Percentiles rank a stretch among this genome's conserved stretches.
Conservation (phyloP, 768 basidiomycete species). For the Naematelia encephala region DNA sequence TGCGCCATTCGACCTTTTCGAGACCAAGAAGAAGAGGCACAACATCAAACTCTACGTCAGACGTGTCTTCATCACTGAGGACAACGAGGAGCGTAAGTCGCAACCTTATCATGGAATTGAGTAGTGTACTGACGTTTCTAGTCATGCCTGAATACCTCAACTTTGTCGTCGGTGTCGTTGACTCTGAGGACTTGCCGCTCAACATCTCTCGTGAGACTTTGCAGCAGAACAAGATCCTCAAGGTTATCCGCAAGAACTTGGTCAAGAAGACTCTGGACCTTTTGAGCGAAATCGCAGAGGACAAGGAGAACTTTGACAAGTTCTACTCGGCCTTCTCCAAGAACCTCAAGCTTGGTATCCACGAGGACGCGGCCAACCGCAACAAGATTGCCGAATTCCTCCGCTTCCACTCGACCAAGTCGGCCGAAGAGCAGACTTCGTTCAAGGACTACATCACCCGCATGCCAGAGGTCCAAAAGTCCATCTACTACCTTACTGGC, state of each 20-base stretch:
- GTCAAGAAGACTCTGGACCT: slow-evolving; percentile 97
- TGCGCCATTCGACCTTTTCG: slow-evolving; percentile 98
- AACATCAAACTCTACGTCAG: slow-evolving; percentile 99
- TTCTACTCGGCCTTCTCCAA: slow-evolving; percentile 98
- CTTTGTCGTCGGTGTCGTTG: slow-evolving; percentile 99
- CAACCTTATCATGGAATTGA: not conserved
- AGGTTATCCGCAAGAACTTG: slow-evolving; percentile 85
- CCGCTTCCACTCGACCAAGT: slow-evolving; percentile 96
- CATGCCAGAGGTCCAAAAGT: slow-evolving; percentile 98
- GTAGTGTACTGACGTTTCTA: slow-evolving; percentile 9
- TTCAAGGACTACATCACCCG: slow-evolving; percentile 99
- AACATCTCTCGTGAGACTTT: slow-evolving; percentile 99
- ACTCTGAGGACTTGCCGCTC: slow-evolving; percentile 98
- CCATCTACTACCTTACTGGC: slow-evolving; percentile 98
- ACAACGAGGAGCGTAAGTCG: slow-evolving; percentile 78
- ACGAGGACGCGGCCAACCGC: slow-evolving; percentile 98
- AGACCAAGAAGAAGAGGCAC: slow-evolving; percentile 99
- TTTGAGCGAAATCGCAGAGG: slow-evolving; percentile 93
- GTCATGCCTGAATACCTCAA: slow-evolving; percentile 89
- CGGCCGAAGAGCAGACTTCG: slow-evolving; percentile 81
- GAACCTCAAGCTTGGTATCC: slow-evolving; percentile 99
- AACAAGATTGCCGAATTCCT: slow-evolving; percentile 99
- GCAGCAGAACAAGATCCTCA: slow-evolving; percentile 99
- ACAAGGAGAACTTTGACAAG: slow-evolving; percentile 77
- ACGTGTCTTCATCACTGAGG: slow-evolving; percentile 99